Base-by-base conservation (phyloP, 257 asterid species). In the Capsicum baccatum region DNA sequence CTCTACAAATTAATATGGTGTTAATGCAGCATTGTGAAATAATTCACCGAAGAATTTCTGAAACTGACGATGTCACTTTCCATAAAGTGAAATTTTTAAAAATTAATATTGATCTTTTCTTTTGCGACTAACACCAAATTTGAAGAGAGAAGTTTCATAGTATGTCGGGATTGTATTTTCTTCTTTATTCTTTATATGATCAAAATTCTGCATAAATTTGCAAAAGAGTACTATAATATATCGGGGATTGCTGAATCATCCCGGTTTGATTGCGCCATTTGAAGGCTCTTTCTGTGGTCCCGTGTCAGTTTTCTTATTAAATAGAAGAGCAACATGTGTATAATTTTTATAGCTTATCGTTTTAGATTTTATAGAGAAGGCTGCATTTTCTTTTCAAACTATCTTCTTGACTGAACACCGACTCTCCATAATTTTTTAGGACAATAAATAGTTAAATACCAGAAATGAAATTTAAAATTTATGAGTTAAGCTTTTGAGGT, bases 61-160 rank as follows among this genome's bases (percentile, higher is more conserved):
- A 7, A 74, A 21, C 62, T 6, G 63, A 76, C 62, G 52, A 6
- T 6, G 47, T 17, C 58, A 71, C 79, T 71, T 71, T 19, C 11
- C 79, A 9, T 71, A 5, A 44, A 47, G 79, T 48, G 58, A 10
- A 48, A 47, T 9, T 47, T 39, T 39, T 3, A 39, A 1, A 70
- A 42, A 70, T 44, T 44, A 37, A 14, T 68, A 7, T 67, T 66
- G 44, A 2, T 58, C 3, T 39, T 39, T 16, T 8, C 15, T 8
- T 37, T 68, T 37, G 73, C 3, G 7, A 14, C 8, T 16, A 69
- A 69, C 42, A 69, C 35, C 1, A 69, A 39, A 39, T 8, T 42
- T 42, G 79, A 42, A 39, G 44, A 8, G 79, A n/a, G 79, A 69
- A 69, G 55, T 39, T 42, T 69, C 55, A 42, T 69, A 16, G 79